Percentiles rank a stretch among this genome's conserved stretches.
Conservation (phyloP, 345 rosid genomes). For the Lepidium sativum region DNA sequence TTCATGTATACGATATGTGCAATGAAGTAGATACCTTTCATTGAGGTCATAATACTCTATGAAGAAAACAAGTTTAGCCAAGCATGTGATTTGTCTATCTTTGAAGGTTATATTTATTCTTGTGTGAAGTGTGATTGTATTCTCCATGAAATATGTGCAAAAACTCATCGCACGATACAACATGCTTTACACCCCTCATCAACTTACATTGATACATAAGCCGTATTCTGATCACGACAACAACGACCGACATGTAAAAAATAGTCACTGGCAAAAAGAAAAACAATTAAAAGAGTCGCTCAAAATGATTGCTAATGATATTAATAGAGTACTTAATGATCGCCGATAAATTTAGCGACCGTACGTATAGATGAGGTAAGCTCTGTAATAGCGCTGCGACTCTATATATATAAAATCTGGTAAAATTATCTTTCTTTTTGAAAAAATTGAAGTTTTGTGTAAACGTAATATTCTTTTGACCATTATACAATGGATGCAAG, state of each 20-base stretch:
- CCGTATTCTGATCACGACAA: no score
- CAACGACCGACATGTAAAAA: accelerated
- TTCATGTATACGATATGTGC: neutral
- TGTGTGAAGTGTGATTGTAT: neutral
- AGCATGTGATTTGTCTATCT: neutral
- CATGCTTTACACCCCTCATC: neutral
- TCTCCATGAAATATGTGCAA: neutral
- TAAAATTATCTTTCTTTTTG: neutral
- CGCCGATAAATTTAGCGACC: no score
- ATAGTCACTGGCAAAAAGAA: no score
- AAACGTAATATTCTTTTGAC: neutral
- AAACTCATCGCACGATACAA: neutral
- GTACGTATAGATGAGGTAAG: no score
- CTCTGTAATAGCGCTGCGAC: no score
- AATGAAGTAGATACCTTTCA: neutral
- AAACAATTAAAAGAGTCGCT: no score
- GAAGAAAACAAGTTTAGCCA: neutral
- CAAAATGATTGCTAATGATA: no score
- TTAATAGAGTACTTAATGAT: neutral
- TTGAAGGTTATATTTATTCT: neutral
- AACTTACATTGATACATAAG: neutral
- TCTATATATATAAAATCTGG: neutral
- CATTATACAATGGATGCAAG: neutral
- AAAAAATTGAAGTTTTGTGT: neutral
- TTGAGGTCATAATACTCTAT: neutral